phyloP scores from a whole-genome alignment of 805 yeast species.

The Metschnikowia gelsemii region DNA sequence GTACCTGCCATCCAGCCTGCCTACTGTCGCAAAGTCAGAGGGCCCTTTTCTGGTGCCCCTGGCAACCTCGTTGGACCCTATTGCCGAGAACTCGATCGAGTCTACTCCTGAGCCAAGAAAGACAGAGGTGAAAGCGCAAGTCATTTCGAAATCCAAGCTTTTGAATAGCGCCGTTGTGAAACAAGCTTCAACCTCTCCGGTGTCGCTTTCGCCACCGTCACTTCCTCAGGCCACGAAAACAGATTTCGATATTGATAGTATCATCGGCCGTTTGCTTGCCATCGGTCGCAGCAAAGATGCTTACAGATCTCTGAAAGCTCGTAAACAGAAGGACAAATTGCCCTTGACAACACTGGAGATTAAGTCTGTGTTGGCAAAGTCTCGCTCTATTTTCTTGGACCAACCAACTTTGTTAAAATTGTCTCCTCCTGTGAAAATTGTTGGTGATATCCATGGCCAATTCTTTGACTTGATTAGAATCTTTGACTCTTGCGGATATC shows the following conservation, averaged over 20 bases:
- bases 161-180: slow-evolving; percentile 1
- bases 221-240: slow-evolving; percentile 20
- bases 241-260: slow-evolving; percentile 57
- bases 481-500: slow-evolving; percentile 58
- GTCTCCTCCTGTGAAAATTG: slow-evolving; percentile 79
- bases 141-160: slow-evolving; percentile 10
- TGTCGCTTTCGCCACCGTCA: slow-evolving; percentile 27
- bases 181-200: slow-evolving; percentile 14
- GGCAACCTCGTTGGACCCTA: slow-evolving; percentile 23
- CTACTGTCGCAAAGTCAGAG: slow-evolving; percentile 10
- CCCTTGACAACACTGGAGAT: slow-evolving; percentile 54
- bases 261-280: slow-evolving; percentile 59
- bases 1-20: slow-evolving; percentile 23
- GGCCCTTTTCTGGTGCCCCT: slow-evolving; percentile 6
- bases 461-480: slow-evolving; percentile 53
- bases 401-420: slow-evolving; percentile 67
- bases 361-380: slow-evolving; percentile 54
- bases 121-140: slow-evolving; percentile 2
- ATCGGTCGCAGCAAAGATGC: slow-evolving; percentile 37
- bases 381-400: slow-evolving; percentile 57
- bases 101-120: slow-evolving; percentile 20
- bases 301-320: slow-evolving; percentile 14
- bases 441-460: slow-evolving; percentile 81
- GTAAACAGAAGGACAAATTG: slow-evolving; percentile 43
- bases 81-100: slow-evolving; percentile 24